Base-by-base conservation (phyloP, 2,329 filamentous ascomycete species). In the Amauroascus niger region DNA sequence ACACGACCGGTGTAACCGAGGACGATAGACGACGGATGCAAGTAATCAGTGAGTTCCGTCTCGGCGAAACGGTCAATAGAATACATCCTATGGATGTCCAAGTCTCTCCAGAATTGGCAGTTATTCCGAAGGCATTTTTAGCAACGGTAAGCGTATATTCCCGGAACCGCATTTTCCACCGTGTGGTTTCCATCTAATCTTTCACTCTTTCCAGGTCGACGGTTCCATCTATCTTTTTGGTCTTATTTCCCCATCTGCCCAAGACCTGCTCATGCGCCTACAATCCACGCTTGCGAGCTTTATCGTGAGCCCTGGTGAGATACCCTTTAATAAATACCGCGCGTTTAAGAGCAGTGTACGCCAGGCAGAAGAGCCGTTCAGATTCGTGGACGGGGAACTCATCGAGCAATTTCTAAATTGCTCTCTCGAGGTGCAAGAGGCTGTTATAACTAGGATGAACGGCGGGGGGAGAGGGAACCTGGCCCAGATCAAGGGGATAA, bases 31-130 rank as follows among this genome's bases (percentile, higher is more conserved):
- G 78, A 48, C 77, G 82, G 26, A 71, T 97, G 59, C 79, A 87
- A 40, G 76, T 89, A 4, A 87, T 81, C 0, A 84, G 86, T 56
- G 90, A 96, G 68, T 81, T 97, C 58, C 82, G 85, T 43, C 75
- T 98, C 8, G 90, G 93, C 1, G 91, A 98, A 67, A 88, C 93
- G 79, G 88, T 97, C 53, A 98, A 98, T 65, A 80, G 82, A 30
- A 95, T 97, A 53, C 80, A 84, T 20, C 80, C 80, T 26, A 80
- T 97, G 16, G 76, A 84, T 52, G 81, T 94, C 8, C 76, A 81
- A 26, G 75, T 81, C 2, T 77, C 77, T 16, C 73, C 81, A 32
- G 82, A 77, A 59, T 82, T 87, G 7, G 75, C 84, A 24, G 82
- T 96, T 6, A 74, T 84, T 6, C 91, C 93, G 0, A 82, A 81